Percentiles rank a stretch among this genome's conserved stretches.
phyloP scores from a whole-genome alignment of 176 grass and related monocot genomes.

The Hyparrhenia diplandra region DNA sequence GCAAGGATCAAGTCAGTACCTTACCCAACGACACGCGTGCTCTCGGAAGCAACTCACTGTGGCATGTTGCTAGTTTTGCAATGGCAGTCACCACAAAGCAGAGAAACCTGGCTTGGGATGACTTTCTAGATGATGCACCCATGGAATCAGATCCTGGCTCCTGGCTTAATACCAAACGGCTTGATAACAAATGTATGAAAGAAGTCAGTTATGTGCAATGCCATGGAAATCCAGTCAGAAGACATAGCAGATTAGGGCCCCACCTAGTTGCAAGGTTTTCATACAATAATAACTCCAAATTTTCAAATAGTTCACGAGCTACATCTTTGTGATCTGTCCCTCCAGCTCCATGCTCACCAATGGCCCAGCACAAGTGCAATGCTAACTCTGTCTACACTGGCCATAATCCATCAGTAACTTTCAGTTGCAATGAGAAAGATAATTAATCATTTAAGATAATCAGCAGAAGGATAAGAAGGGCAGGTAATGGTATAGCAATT shows the following conservation, averaged over 20 bases:
- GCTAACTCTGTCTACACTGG: conserved; percentile 79
- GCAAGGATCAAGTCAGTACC: conserved; percentile 39
- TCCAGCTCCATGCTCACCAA: conserved; percentile 89
- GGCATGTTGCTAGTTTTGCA: conserved; percentile 87
- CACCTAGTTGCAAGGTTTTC: conserved; percentile 95
- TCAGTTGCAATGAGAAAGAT: neutral
- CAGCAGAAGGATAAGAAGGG: neutral
- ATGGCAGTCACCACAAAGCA: conserved; percentile 96
- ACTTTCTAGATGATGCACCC: conserved; percentile 58
- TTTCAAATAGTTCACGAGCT: conserved; percentile 89
- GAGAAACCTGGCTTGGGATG: conserved; percentile 79
- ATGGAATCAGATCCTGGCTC: conserved; percentile 65
- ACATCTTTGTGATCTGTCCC: conserved; percentile 75
- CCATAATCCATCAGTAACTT: conserved; percentile 2
- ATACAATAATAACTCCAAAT: conserved; percentile 81
- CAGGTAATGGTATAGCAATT: neutral
- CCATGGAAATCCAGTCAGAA: neutral
- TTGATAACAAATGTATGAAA: conserved; percentile 44
- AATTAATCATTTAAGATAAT: neutral
- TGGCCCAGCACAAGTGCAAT: conserved; percentile 92
- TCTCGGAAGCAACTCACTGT: conserved; percentile 87
- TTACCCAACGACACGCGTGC: conserved; percentile 74
- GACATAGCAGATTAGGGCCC: neutral
- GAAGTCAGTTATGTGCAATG: conserved; percentile 13
- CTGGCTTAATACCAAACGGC: conserved; percentile 74